phyloP scores from a whole-genome alignment of 192 early-diverging fungal species.

The Haplosporangium gracile region DNA sequence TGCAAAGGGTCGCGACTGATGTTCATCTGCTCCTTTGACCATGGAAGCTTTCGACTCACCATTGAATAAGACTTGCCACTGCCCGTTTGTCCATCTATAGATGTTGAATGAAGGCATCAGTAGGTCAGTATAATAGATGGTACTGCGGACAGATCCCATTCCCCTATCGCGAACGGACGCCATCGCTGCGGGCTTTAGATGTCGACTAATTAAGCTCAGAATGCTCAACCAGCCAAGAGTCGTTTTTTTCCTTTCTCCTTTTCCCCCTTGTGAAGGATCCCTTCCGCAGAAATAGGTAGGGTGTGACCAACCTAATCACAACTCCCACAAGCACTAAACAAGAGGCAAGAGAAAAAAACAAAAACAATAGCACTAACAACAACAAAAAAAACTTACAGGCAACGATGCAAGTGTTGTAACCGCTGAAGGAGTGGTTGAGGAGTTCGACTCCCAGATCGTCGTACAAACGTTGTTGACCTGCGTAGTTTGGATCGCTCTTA shows the following conservation, averaged over 20 bases:
- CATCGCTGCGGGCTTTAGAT: conserved; percentile 8
- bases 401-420: conserved; percentile 95
- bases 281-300: conserved; percentile 5
- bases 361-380: not conserved
- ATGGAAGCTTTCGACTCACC: conserved; percentile 46
- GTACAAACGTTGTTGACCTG: conserved; percentile 83
- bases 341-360: not conserved
- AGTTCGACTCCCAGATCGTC: conserved; percentile 81
- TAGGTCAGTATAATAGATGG: not conserved
- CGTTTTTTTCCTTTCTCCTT: not conserved
- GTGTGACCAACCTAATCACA: not conserved
- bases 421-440: conserved; percentile 87
- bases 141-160: not conserved
- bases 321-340: not conserved
- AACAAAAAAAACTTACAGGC: conserved; percentile 74
- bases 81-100: conserved; percentile 82
- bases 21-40: conserved; percentile 3
- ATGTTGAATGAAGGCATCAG: not conserved
- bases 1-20: not conserved
- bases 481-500: conserved; percentile 70
- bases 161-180: conserved; percentile 5
- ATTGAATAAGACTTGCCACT: conserved; percentile 82
- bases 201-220: not conserved
- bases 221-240: not conserved
- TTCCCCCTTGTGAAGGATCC: not conserved